A percentile compares a stretch with the other conserved stretches of the same genome.
Evolutionary conservation across 2,329 filamentous ascomycete species (phyloP).

Genomic region (Phyllosticta paracitricarpa): DNA sequence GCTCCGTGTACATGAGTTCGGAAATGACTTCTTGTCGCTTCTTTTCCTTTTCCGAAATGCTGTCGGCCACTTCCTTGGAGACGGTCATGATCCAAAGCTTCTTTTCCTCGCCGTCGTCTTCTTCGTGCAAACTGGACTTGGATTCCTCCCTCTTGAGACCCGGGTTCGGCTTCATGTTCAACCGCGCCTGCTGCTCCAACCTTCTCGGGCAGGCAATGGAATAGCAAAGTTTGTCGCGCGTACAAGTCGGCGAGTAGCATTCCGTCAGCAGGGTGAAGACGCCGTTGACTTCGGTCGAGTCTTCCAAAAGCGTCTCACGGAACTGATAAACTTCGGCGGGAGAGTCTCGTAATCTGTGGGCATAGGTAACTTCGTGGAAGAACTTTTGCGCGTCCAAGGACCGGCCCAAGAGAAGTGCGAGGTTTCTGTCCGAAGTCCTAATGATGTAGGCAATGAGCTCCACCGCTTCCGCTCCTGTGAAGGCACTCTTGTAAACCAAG

Average conservation of each 20-base stretch:
- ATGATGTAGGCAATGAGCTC: constrained; percentile 95
- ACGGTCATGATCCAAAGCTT: constrained; percentile 99
- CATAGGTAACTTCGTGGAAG: constrained; percentile 98
- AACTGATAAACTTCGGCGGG: constrained; percentile 94
- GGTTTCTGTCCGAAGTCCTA: constrained; percentile 88
- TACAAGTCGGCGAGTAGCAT: constrained; percentile 97
- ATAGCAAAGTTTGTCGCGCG: constrained; percentile 88
- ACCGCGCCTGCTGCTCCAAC: constrained; percentile 84
- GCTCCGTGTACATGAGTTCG: constrained; percentile 96
- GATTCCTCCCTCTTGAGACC: constrained; percentile 67
- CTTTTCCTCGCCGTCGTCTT: constrained; percentile 86
- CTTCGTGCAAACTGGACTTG: constrained; percentile 67
- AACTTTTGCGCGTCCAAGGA: constrained; percentile 96
- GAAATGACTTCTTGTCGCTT: constrained; percentile 98
- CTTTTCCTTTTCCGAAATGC: constrained; percentile 82
- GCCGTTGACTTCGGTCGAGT: constrained; percentile 77
- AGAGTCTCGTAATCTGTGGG: constrained; percentile 91
- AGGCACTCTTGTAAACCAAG: constrained; percentile 92
- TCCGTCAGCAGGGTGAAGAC: constrained; percentile 94
- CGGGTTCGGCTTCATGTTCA: constrained; percentile 88
- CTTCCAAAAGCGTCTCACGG: constrained; percentile 81
- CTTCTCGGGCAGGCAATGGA: constrained; percentile 93
- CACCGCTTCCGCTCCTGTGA: constrained; percentile 90
- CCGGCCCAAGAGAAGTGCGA: constrained; percentile 81
- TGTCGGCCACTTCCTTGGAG: constrained; percentile 85